Conservation (phyloP, 176 grass and related monocot species). For the Triticum timopheevii region DNA sequence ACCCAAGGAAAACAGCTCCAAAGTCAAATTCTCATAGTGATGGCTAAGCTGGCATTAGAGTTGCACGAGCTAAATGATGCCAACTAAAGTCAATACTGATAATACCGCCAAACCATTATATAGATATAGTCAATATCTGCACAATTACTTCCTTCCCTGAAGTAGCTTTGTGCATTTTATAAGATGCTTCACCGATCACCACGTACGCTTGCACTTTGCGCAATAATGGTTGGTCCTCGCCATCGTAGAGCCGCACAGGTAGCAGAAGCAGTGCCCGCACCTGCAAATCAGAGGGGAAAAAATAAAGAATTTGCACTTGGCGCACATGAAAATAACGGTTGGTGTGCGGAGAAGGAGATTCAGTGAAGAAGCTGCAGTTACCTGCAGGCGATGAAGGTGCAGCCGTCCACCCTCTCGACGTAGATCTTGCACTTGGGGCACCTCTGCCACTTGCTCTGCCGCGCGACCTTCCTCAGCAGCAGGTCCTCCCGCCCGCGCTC, state of each 20-base stretch:
- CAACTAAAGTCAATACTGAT: background rate
- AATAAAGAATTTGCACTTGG: no score
- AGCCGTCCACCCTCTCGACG: constrained; percentile 66
- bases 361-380: background rate
- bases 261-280: constrained; percentile 81
- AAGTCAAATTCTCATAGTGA: background rate
- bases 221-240: constrained; percentile 46
- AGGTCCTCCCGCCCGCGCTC: constrained; percentile 53
- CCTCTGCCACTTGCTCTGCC: constrained; percentile 65
- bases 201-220: constrained; percentile 19
- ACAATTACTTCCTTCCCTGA: background rate
- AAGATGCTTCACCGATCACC: constrained; percentile 31
- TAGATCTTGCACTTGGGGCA: constrained; percentile 80
- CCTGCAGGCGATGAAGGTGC: constrained; percentile 75
- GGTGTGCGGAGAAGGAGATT: background rate
- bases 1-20: background rate
- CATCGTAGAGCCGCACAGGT: constrained; percentile 71
- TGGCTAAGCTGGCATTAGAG: background rate
- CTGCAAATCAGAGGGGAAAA: constrained; percentile 20
- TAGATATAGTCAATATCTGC: no score
- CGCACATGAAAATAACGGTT: background rate
- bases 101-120: background rate
- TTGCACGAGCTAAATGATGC: background rate
- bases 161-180: background rate
- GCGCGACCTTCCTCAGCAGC: constrained; percentile 53